phyloP scores from a whole-genome alignment of 177 flowering plant species.

The Tripterygium wilfordii region DNA sequence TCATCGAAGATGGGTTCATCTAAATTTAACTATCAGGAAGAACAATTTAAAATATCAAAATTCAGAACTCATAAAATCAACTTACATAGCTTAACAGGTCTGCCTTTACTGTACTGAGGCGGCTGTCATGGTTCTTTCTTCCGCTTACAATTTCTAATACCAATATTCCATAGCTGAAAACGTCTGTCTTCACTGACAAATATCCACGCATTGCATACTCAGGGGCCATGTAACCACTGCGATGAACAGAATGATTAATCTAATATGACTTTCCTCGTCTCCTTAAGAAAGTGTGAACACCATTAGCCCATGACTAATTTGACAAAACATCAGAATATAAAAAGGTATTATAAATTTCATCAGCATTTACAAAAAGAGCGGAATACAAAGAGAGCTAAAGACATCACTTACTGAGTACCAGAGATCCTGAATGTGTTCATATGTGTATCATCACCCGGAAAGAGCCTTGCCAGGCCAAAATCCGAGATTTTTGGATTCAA shows the following conservation, averaged over 20 bases:
- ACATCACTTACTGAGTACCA: constrained; percentile 64
- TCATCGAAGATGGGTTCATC: not conserved
- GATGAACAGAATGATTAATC: constrained; percentile 2
- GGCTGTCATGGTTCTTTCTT: constrained; percentile 50
- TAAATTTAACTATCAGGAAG: too few species aligned
- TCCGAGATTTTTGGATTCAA: constrained; percentile 77
- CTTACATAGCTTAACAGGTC: constrained; percentile 81
- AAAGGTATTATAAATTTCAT: too few species aligned
- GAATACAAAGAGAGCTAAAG: not conserved
- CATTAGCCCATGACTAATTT: not conserved
- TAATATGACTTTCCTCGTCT: not conserved
- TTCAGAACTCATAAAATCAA: too few species aligned
- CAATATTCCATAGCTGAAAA: constrained; percentile 79
- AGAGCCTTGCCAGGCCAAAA: constrained; percentile 79
- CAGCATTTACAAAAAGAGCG: too few species aligned
- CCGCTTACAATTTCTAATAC: constrained; percentile 83
- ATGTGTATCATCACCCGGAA: constrained; percentile 73
- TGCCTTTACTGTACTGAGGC: constrained; percentile 35
- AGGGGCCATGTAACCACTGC: constrained; percentile 93
- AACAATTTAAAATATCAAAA: too few species aligned
- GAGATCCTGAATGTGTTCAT: constrained; percentile 54
- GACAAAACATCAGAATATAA: too few species aligned
- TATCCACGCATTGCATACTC: constrained; percentile 83
- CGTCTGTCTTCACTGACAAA: constrained; percentile 78
- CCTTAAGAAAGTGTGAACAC: not conserved